phyloP scores from a whole-genome alignment of 257 asterid species.

The Leptodermis oblonga region DNA sequence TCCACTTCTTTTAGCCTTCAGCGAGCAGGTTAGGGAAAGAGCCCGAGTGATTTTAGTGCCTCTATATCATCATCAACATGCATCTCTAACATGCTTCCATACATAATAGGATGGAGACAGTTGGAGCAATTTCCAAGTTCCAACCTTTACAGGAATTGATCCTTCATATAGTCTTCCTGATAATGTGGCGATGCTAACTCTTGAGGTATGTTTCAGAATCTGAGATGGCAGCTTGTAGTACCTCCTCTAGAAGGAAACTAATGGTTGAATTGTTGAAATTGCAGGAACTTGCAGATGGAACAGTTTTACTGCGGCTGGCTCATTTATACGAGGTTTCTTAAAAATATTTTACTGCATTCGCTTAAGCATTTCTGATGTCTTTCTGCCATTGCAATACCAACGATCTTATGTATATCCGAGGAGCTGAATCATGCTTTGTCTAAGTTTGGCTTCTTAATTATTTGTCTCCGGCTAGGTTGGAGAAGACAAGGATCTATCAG shows the following conservation, averaged over 20 bases:
- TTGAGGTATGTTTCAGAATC: constrained; percentile 51
- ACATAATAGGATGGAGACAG: constrained; percentile 50
- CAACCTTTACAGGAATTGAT: constrained; percentile 72
- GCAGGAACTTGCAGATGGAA: constrained; percentile 77
- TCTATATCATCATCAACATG: neutral
- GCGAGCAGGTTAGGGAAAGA: constrained; percentile 57
- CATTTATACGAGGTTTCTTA: constrained; percentile 87
- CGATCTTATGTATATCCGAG: neutral
- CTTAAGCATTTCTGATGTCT: neutral
- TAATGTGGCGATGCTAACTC: constrained; percentile 78
- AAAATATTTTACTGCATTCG: constrained; percentile 6
- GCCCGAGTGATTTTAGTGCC: neutral
- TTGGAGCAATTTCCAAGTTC: constrained; percentile 46
- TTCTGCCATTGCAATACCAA: neutral
- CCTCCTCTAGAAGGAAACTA: neutral
- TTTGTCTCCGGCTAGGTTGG: constrained; percentile 44
- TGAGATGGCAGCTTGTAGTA: neutral
- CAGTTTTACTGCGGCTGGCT: constrained; percentile 76
- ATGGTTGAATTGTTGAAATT: constrained; percentile 8
- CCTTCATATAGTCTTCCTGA: constrained; percentile 81
- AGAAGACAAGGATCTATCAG: constrained; percentile 82
- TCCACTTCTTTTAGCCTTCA: constrained; percentile 83
- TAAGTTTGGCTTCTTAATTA: neutral
- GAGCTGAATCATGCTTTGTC: neutral
- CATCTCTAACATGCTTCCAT: constrained; percentile 15